Conservation (phyloP, 139 green algal species). For the Chlorella sp. region DNA sequence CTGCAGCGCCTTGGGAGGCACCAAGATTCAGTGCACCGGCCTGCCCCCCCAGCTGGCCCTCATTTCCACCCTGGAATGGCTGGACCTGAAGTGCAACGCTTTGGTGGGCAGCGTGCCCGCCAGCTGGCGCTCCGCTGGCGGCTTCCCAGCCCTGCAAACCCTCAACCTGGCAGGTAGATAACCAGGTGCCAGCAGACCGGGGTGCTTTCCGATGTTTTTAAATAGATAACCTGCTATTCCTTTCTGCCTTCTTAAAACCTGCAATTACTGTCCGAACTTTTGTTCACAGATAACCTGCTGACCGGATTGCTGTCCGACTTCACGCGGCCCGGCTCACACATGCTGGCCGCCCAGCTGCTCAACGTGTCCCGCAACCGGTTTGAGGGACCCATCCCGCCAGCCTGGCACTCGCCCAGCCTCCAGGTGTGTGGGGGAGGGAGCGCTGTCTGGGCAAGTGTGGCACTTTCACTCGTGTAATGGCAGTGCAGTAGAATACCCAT, state of each 20-base stretch:
- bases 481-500: too few species aligned
- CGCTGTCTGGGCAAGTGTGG: too few species aligned
- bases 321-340: not conserved
- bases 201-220: not conserved
- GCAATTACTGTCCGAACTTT: too few species aligned
- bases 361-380: conserved; percentile 3
- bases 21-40: not conserved
- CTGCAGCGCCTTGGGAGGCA: not conserved
- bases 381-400: not conserved
- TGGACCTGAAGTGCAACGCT: conserved; percentile 9
- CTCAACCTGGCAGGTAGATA: not conserved
- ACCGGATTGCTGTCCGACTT: not conserved
- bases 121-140: not conserved
- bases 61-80: not conserved
- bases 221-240: too few species aligned
- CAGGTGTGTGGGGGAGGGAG: not conserved
- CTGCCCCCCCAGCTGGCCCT: not conserved
- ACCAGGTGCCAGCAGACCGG: not conserved
- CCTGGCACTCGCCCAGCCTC: not conserved
- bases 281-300: conserved; percentile 8
- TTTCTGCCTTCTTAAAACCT: too few species aligned
- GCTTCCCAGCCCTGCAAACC: not conserved
- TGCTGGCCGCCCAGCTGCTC: not conserved
- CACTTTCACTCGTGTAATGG: not conserved
- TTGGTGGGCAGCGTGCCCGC: not conserved